A percentile compares a stretch with the other conserved stretches of the same genome.
Conservation (phyloP, 1,139 yeast species). For the Sugiyamaella paludigena region DNA sequence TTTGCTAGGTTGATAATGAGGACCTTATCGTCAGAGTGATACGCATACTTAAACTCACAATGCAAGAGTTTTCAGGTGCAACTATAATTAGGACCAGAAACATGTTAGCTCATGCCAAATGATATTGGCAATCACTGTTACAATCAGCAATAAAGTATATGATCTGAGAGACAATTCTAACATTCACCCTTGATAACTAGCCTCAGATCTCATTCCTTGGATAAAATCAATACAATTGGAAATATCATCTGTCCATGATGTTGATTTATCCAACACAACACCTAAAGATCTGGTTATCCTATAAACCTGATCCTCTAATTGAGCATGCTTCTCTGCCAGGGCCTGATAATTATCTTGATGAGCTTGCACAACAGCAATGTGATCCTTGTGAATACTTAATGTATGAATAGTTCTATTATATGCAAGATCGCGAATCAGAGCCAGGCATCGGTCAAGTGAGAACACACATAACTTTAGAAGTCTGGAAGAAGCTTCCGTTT, state of each 20-base stretch:
- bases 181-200: too few relatives aligned
- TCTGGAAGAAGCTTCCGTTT: constrained; percentile 23
- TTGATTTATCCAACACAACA: constrained; percentile 17
- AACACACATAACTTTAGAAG: constrained; percentile 24
- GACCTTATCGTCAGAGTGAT: too few relatives aligned
- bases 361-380: constrained; percentile 26
- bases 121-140: too few relatives aligned
- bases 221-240: constrained; percentile 15
- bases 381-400: constrained; percentile 27
- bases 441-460: constrained; percentile 27
- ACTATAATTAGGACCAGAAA: too few relatives aligned
- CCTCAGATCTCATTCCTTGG: too few relatives aligned
- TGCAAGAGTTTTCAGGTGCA: too few relatives aligned
- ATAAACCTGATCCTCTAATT: constrained; percentile 26
- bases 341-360: constrained; percentile 27
- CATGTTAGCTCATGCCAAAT: too few relatives aligned
- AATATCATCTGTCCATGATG: constrained; percentile 12
- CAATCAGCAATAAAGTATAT: too few relatives aligned
- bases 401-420: constrained; percentile 27
- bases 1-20: too few relatives aligned
- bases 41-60: too few relatives aligned
- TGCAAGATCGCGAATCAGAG: constrained; percentile 26
- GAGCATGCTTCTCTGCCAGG: constrained; percentile 26
- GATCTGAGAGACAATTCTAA: too few relatives aligned
- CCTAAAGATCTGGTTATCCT: constrained; percentile 27